Evolutionary conservation across 2,329 filamentous ascomycete genomes (phyloP), one percentile per base, ranked within the genome.

Genomic region (Akanthomyces lecanii): DNA sequence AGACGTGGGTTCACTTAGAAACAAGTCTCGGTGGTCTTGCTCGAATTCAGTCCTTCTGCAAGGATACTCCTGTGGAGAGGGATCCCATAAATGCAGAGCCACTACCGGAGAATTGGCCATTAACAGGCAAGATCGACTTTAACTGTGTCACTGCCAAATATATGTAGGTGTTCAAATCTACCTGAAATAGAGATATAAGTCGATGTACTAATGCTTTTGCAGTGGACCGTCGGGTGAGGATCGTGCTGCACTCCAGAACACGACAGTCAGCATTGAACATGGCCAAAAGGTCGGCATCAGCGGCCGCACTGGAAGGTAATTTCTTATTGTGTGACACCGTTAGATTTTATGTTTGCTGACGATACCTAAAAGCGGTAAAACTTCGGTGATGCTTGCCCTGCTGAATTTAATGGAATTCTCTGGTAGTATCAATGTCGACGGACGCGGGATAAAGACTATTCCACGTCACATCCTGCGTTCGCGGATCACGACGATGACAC

Each of bases 401-500:
- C 30, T 64, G 18, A 21, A 59, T 30, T 7, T 64, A 54, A 44
- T 64, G n/a, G 63, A 64, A 40, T 58, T 51, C 14, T 23, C 36
- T 8, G 70, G 74, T 42, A 65, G 48, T 30, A 71, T 74, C 10
- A 21, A 64, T 3, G 62, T 76, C 0, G 72, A 75, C 42, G 69
- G 68, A 14, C 33, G 73, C 1, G 68, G 74, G n/a, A 67, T 73
- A 7, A 64, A 60, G 3, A 56, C 14, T 0, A 61, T 75, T 1
- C 47, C 67, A 0, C 68, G 67, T 6, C 64, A 68, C 16, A 1
- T 67, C 1, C 44, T 75, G 5, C 68, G 73, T 2, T 68, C 68
- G 1, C 70, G 67, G 18, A 73, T 76, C 28, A 67, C 73, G 3
- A 68, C 69, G 0, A 65, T 75, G 0, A 61, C 74, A 0, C 74